Base-by-base conservation (phyloP, 169 alveolate genomes). In the Plasmodium vivax region DNA sequence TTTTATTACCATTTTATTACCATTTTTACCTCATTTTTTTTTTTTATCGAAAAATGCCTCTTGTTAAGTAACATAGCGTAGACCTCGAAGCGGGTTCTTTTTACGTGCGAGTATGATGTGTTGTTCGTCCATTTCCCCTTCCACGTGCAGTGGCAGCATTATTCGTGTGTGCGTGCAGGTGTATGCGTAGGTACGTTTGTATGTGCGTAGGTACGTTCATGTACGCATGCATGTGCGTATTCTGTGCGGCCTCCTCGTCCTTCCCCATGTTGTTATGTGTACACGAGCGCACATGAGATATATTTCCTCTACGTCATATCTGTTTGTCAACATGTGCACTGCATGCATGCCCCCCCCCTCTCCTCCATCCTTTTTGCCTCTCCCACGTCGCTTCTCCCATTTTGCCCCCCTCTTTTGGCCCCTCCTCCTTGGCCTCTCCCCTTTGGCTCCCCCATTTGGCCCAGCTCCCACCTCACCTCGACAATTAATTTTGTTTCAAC, bases 41-140 rank as follows among this genome's bases (percentile, higher is more conserved):
- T 58, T 58, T 58, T 58, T 19, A 58, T 58, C 16, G 54, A 58
- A 58, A 19, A 19, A n/a, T 58, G 16, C 74, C 23, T 58, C 74
- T 58, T 58, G 32, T 58, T 58, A 58, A 58, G 32, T 58, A 58
- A 58, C 32, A 23, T 58, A 8, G 23, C 8, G 10, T 45, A 23
- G 74, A 58, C 74, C 74, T 58, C 74, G 34, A 58, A 58, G 74
- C 74, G 74, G 32, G 74, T 58, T 58, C 74, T 23, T 58, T 58
- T 58, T 45, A 45, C 54, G 54, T 45, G 54, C n/a, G 74, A 58
- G 74, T 58, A 23, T 58, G 74, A n/a, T 23, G 23, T 14, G 7
- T 58, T 58, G 74, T 58, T 58, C 74, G 74, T 58, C 32, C 74
- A 58, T 58, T 19, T 58, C 8, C 23, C 23, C 7, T 58, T 58